These are phyloP conservation scores for Solanum commersonii DNA, from an alignment of 257 asterid genomes.

Conservation along the genomic window DNA sequence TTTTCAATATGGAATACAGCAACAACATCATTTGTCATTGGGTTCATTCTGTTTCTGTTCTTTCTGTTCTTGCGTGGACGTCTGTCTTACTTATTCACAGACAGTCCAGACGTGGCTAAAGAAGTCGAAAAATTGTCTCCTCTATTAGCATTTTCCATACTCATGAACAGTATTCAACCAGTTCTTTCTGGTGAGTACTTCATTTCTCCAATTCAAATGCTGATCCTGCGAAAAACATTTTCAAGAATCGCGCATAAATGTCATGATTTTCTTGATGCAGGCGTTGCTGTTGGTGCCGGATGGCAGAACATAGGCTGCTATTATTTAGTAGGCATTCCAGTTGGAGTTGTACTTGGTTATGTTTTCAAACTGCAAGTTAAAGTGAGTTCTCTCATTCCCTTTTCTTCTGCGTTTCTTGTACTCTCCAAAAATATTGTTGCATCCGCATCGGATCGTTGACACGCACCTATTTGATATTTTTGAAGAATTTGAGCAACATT, in stretches of 20 bases:
- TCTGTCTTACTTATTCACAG: slow-evolving; percentile 26
- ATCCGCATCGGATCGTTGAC: neutral
- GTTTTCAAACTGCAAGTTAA: slow-evolving; percentile 20
- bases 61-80: slow-evolving; percentile 21
- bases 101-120: slow-evolving; percentile 14
- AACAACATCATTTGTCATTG: slow-evolving; percentile 26
- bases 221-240: neutral
- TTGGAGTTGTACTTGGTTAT: slow-evolving; percentile 30
- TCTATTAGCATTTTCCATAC: slow-evolving; percentile 31
- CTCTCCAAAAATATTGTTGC: neutral
- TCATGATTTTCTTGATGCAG: neutral
- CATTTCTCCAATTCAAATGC: neutral
- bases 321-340: slow-evolving; percentile 33
- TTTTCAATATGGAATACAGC: slow-evolving; percentile 24
- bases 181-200: slow-evolving; percentile 37
- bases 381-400: slow-evolving; percentile 9
- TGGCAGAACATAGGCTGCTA: slow-evolving; percentile 42
- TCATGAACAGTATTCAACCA: slow-evolving; percentile 40
- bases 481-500: neutral
- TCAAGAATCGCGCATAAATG: neutral
- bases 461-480: neutral
- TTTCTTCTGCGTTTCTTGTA: neutral
- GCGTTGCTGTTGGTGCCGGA: slow-evolving; percentile 42
- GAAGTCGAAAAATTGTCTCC: slow-evolving; percentile 23
- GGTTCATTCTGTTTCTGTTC: slow-evolving; percentile 17